Conservation (phyloP, 305 asterid genomes). For the Fraxinus baroniana region DNA sequence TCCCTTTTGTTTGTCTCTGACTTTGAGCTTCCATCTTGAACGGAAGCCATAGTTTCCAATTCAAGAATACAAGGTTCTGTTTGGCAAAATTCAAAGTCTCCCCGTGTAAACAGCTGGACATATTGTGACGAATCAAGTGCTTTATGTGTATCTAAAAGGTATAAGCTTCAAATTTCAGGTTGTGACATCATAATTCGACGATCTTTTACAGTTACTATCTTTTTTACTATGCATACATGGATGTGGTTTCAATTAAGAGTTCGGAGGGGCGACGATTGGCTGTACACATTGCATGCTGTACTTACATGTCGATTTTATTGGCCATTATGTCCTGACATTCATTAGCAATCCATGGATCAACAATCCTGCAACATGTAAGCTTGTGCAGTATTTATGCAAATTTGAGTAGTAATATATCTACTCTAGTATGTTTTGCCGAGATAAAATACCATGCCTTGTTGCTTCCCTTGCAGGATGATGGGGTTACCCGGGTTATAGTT, state of each 20-base stretch:
- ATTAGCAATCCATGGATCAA: conserved; percentile 1
- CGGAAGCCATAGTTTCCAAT: conserved; percentile 1
- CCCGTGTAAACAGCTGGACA: not conserved
- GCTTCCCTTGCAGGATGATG: not conserved
- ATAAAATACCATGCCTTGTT: not conserved
- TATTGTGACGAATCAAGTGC: not conserved
- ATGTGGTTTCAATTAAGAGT: conserved; percentile 1
- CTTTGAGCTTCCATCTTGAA: not conserved
- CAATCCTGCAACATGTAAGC: not conserved
- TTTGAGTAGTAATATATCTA: not conserved
- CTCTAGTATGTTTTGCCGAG: not conserved
- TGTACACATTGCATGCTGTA: not conserved
- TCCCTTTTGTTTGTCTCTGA: not conserved
- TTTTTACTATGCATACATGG: not conserved
- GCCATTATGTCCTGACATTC: not conserved
- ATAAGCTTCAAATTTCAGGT: conserved; percentile 13
- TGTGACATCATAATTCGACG: not conserved
- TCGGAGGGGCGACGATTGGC: not conserved
- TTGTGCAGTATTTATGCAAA: not conserved
- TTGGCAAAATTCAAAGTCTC: not conserved
- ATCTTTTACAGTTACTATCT: conserved; percentile 19
- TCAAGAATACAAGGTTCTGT: not conserved
- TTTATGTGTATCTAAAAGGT: not conserved
- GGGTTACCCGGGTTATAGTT: not conserved
- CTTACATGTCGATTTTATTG: not conserved